Base-by-base conservation (phyloP, 2,329 filamentous ascomycete genomes). In the Periconia sp. region DNA sequence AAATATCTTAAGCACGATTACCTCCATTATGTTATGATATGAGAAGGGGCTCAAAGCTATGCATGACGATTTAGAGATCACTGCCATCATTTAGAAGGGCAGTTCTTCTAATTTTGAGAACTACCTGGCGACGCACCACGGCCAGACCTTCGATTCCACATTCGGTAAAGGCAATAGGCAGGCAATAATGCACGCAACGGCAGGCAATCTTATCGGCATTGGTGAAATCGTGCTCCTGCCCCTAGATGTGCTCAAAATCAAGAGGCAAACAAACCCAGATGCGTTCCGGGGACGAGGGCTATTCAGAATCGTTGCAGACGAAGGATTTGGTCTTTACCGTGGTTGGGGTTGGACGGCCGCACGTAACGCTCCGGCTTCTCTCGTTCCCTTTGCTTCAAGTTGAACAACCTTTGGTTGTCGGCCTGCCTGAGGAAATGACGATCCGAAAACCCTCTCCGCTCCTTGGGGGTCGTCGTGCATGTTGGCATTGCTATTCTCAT, bases 121-220 rank as follows among this genome's bases (percentile, higher is more conserved):
- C 75, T 96, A 87, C 74, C 82, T 99, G 38, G 81, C 82, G 38
- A 74, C 81, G 66, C 81, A 97, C 79, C 86, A 95, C 68, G 87
- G 89, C 57, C 80, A 83, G 60, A 80, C 86, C 57, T 99, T 99
- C 69, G 92, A 97, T 73, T 77, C 79, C 57, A 83, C 90, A 9
- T 99, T 99, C 65, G 94, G 94, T 68, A 92, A 92, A 78, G 95
- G 95, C 74, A 96, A 90, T 25, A 94, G 94, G 72, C 97, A 99
- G 81, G 92, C 94, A 11, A 91, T 99, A 63, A 88, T 99, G 88
- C 90, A 96, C 76, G 96, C 94, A 16, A 95, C 90, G 37, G 94
- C 94, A 52, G 94, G 94, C 52, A 92, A 89, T 76, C 69, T 99
- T 65, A 95, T 99, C 66, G 94, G 94, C 63, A 96, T 99, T 62